These are phyloP conservation scores for Plasmodium gonderi DNA, from an alignment of 169 alveolate species.

Conservation along the genomic window DNA sequence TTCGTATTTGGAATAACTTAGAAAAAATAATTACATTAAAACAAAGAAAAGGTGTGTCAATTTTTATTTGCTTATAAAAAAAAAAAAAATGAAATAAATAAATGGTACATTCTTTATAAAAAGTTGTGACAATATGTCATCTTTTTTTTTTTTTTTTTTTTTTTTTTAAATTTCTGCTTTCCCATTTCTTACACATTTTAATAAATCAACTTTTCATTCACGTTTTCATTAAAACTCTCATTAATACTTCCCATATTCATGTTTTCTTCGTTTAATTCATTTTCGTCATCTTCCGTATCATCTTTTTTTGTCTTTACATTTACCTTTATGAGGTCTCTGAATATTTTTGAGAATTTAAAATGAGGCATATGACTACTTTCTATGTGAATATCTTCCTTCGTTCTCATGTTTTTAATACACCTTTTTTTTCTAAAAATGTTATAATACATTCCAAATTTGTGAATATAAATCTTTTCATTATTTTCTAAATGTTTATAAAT, in stretches of 20 bases:
- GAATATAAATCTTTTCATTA: constrained; percentile 63
- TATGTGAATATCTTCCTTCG: constrained; percentile 60
- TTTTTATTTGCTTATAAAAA: too few relatives aligned
- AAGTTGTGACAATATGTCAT: not conserved
- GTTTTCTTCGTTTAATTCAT: constrained; percentile 42
- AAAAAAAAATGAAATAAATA: not conserved
- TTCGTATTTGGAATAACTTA: not conserved
- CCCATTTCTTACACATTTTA: too few relatives aligned
- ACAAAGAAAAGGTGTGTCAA: not conserved
- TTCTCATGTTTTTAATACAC: constrained; percentile 59
- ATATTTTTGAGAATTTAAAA: constrained; percentile 65
- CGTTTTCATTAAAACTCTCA: constrained; percentile 66
- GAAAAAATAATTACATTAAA: constrained; percentile 1
- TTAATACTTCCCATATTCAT: constrained; percentile 53
- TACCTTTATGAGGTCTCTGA: constrained; percentile 47
- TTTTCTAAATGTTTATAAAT: constrained; percentile 66
- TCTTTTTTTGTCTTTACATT: constrained; percentile 42
- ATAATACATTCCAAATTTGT: constrained; percentile 69
- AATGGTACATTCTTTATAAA: not conserved
- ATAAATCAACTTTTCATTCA: constrained; percentile 61
- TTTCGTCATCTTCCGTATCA: constrained; percentile 6
- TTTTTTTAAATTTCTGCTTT: not conserved
- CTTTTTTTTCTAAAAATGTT: constrained; percentile 66
- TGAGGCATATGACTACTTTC: constrained; percentile 72
- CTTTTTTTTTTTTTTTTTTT: not conserved